These are phyloP conservation scores for Solanum sejunctum DNA, from an alignment of 257 asterid species.

Conservation along the genomic window DNA sequence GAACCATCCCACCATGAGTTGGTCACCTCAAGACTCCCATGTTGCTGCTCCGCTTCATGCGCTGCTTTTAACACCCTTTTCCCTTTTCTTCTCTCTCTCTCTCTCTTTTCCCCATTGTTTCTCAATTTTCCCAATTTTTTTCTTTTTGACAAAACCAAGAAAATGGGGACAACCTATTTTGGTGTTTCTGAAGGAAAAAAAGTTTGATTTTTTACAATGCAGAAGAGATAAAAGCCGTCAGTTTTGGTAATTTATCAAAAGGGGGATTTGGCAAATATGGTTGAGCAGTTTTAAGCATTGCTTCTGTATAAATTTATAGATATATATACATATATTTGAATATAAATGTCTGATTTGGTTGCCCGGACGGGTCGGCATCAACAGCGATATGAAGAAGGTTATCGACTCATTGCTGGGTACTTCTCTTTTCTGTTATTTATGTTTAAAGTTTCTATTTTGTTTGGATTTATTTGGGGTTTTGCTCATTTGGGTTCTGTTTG, in stretches of 20 bases:
- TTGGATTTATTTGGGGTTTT: constrained; percentile 5
- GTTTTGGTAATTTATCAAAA: not conserved
- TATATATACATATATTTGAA: not conserved
- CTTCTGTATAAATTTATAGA: not conserved
- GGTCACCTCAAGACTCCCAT: constrained; percentile 5
- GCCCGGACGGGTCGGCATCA: constrained; percentile 91
- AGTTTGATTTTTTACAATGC: not conserved
- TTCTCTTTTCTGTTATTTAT: not conserved
- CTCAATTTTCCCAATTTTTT: not conserved
- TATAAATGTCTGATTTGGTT: constrained; percentile 86
- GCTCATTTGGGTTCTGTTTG: not conserved
- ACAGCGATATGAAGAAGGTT: constrained; percentile 75
- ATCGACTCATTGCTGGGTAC: constrained; percentile 88
- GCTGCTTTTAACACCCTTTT: constrained; percentile 23
- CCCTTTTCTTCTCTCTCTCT: not conserved
- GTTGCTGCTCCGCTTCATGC: constrained; percentile 37
- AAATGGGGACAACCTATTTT: not conserved
- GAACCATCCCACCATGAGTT: not conserved
- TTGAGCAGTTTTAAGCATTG: not conserved
- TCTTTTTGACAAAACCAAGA: constrained; percentile 1
- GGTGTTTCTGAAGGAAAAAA: not conserved
- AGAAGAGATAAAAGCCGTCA: not conserved
- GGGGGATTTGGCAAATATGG: not conserved
- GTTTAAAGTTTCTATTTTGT: constrained; percentile 13
- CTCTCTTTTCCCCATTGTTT: not conserved